Evolutionary conservation across 176 grass and related monocot species (phyloP).

Genomic region (Eragrostis nindensis): DNA sequence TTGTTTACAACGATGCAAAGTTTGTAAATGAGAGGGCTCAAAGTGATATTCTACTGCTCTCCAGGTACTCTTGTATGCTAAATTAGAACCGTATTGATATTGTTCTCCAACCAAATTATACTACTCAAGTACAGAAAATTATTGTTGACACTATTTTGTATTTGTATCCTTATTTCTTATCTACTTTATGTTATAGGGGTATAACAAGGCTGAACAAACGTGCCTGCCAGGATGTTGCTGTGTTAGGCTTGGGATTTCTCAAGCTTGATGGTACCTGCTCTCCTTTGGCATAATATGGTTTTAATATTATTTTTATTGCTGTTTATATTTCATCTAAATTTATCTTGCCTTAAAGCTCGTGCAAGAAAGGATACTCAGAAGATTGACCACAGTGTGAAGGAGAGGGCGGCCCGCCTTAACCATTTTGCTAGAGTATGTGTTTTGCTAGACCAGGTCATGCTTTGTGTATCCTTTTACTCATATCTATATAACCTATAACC

Average conservation of each 20-base stretch:
- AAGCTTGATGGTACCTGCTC: constrained; percentile 86
- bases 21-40: constrained; percentile 98
- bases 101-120: neutral
- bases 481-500: neutral
- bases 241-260: constrained; percentile 77
- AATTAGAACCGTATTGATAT: neutral
- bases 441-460: neutral
- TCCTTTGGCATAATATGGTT: constrained; percentile 3
- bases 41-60: constrained; percentile 88
- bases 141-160: neutral
- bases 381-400: constrained; percentile 88
- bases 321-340: constrained; percentile 33
- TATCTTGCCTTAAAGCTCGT: constrained; percentile 66
- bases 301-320: constrained; percentile 14
- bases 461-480: neutral
- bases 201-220: constrained; percentile 95
- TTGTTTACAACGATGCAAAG: constrained; percentile 97
- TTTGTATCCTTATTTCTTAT: constrained; percentile 22
- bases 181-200: constrained; percentile 54
- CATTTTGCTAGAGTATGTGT: constrained; percentile 80
- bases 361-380: constrained; percentile 80
- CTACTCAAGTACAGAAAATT: neutral
- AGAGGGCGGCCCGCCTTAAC: constrained; percentile 70
- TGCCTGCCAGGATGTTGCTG: constrained; percentile 86
- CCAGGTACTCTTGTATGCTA: constrained; percentile 57